Base-by-base conservation (phyloP, 352 stramenopile species). In the Aphanomyces euteiches region DNA sequence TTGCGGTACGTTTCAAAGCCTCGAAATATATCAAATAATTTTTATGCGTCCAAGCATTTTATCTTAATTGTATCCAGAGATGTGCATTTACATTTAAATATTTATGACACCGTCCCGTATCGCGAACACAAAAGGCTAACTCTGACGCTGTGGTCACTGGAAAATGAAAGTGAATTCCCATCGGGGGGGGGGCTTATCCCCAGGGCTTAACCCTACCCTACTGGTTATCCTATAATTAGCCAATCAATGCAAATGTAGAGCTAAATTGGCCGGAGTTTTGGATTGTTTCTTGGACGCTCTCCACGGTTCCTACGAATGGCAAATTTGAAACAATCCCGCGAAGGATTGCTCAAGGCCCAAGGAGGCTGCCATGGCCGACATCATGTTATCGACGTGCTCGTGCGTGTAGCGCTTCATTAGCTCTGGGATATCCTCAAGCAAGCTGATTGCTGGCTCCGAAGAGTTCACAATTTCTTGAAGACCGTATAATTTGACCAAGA, bases 391-490 rank as follows among this genome's bases (percentile, higher is more conserved):
- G 7, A 7, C 50, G 50, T 58, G 7, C 7, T 7, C 7, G 50
- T n/a, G 50, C 50, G 37, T 28, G 50, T 58, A 58, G 7, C 50
- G 50, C n/a, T 56, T 66, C 7, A 66, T 7, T 6, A 48, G 17
- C 10, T n/a, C n/a, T 56, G 57, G 57, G 10, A 66, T n/a, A 47
- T 66, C 57, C 34, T 47, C 57, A n/a, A 66, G 17, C 57, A 66
- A n/a, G 17, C 45, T 66, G 45, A 7, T n/a, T 21, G 57, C 57
- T 21, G 57, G 57, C 57, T 66, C 57, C 57, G 17, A 66, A 7
- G 57, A 66, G 17, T 60, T 47, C n/a, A 47, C 57, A 66, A 56
- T n/a, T 7, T 66, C 57, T 17, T 66, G 39, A 48, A 66, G n/a
- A 17, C 57, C 57, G 45, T 36, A 36, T 36, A n/a, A 66, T 60